Evolutionary conservation across 306 rosid genomes (phyloP).

Genomic region (Fragaria vesca): DNA sequence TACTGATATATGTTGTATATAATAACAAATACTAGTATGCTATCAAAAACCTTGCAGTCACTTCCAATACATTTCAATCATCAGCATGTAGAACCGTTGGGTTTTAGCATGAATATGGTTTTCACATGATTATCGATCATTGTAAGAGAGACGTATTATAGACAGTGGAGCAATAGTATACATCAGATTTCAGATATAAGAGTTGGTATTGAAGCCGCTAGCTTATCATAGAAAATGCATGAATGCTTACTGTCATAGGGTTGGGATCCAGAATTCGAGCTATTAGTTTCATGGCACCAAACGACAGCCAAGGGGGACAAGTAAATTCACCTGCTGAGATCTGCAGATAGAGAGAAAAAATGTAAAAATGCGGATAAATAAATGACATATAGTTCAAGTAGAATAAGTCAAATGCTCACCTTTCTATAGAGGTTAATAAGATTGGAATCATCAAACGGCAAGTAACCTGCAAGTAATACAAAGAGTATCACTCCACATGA

Average conservation of each 20-base stretch:
- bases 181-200: constrained; percentile 7
- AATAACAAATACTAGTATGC: not conserved
- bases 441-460: constrained; percentile 96
- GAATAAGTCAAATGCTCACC: constrained; percentile 47
- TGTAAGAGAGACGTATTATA: not conserved
- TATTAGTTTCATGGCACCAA: constrained; percentile 86
- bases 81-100: not conserved
- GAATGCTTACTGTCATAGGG: constrained; percentile 73
- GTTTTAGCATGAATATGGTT: not conserved
- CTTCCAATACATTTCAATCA: not conserved
- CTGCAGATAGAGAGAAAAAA: constrained; percentile 50
- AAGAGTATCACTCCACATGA: constrained; percentile 99
- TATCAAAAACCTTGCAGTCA: not conserved
- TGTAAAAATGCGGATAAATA: constrained; percentile 24
- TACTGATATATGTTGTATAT: not conserved
- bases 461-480: constrained; percentile 97
- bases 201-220: not conserved
- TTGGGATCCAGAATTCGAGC: constrained; percentile 89
- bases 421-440: constrained; percentile 82
- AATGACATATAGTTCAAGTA: constrained; percentile 6
- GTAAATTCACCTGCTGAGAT: constrained; percentile 88
- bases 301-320: constrained; percentile 96
- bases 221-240: not conserved
- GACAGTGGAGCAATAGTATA: not conserved
- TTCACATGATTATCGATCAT: not conserved